Conservation (phyloP, 441 rosid species). For the Erodium moschatum region DNA sequence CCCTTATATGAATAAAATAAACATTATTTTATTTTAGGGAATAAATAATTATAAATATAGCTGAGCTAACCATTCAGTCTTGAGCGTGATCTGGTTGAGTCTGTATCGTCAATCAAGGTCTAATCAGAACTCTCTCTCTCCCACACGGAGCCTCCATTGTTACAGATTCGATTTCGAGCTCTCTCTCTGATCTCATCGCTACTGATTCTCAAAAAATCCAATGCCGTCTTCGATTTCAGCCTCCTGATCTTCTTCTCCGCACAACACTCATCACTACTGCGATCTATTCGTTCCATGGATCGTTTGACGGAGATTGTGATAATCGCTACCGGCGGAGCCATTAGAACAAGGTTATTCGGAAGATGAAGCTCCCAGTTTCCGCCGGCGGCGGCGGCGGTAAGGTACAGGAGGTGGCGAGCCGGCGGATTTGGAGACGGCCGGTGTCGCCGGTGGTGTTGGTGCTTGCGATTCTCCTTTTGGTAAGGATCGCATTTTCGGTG, state of each 20-base stretch:
- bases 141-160: background rate
- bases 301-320: constrained; percentile 12
- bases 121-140: background rate
- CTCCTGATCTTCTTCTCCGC: background rate
- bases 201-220: too few relatives aligned
- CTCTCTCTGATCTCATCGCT: background rate
- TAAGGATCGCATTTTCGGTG: constrained; percentile 58
- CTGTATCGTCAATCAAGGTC: background rate
- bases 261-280: background rate
- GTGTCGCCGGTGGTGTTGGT: constrained; percentile 43
- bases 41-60: background rate
- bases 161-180: constrained; percentile 2
- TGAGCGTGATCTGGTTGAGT: background rate
- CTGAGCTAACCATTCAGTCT: background rate
- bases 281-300: constrained; percentile 28
- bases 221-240: background rate
- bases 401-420: constrained; percentile 32
- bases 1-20: background rate
- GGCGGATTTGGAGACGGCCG: constrained; percentile 47
- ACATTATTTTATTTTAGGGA: background rate
- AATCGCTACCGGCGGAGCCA: too few relatives aligned
- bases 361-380: constrained; percentile 38
- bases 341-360: too few relatives aligned
- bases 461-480: constrained; percentile 48
- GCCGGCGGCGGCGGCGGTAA: constrained; percentile 32